A percentile compares a stretch with the other conserved stretches of the same genome.
Conservation (phyloP, 495 filamentous ascomycete species). For the Penicillium samsonianum region DNA sequence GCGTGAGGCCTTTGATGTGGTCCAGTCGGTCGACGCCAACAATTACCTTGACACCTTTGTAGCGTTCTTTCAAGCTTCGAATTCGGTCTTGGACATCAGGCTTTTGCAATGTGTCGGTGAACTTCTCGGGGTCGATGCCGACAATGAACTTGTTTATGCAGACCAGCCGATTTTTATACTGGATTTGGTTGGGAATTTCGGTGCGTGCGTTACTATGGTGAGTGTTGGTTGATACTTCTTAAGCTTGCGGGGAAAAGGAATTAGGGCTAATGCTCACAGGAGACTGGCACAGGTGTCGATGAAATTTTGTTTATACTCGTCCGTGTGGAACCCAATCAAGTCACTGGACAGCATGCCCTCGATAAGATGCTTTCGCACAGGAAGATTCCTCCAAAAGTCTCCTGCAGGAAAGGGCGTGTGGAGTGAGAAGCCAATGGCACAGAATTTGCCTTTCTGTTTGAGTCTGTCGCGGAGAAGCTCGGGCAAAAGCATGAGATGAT, state of each 20-base stretch:
- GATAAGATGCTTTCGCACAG: conserved; percentile 80
- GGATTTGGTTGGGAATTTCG: conserved; percentile 64
- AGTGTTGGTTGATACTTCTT: background rate
- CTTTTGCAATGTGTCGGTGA: conserved; percentile 71
- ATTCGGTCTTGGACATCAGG: conserved; percentile 78
- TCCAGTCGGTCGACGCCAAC: conserved; percentile 92
- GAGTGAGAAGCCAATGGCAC: conserved; percentile 92
- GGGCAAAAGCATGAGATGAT: conserved; percentile 91
- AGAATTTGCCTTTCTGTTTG: conserved; percentile 63
- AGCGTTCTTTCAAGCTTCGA: conserved; percentile 71
- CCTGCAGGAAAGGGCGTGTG: conserved; percentile 93
- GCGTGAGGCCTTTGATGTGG: conserved; percentile 94
- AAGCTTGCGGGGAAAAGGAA: conserved; percentile 35
- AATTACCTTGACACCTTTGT: conserved; percentile 85
- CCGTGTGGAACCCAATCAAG: conserved; percentile 91
- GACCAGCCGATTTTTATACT: conserved; percentile 71
- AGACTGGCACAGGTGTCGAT: conserved; percentile 80
- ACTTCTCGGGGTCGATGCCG: conserved; percentile 91
- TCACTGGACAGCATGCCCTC: conserved; percentile 81
- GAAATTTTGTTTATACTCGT: conserved; percentile 91
- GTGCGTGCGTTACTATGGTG: conserved; percentile 22
- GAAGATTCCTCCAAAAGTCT: conserved; percentile 89
- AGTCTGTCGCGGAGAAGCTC: conserved; percentile 80
- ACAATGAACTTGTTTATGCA: conserved; percentile 86
- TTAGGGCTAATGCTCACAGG: conserved; percentile 65